Evolutionary conservation across 2,329 filamentous ascomycete genomes (phyloP), one percentile per base, ranked within the genome.

Genomic region (Plectosphaerella plurivora): DNA sequence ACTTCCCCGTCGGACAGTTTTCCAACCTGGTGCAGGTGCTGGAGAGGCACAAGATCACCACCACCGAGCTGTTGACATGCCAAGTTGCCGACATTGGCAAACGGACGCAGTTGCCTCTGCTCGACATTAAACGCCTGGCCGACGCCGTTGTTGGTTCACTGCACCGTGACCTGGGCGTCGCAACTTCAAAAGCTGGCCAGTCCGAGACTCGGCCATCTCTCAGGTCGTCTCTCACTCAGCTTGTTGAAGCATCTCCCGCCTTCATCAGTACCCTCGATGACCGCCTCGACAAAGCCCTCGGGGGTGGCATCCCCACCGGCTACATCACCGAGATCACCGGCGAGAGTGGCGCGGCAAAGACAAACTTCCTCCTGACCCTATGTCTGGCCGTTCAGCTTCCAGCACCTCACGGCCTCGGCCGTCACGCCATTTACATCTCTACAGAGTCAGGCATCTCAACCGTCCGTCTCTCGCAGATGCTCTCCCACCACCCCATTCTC

Each of bases 301-400:
- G 82, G 54, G 93, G 92, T 47, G 94, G 94, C 18, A 81, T 97
- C 51, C 88, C 88, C 1, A 79, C 85, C 3, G 89, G 91, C 46
- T 87, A 88, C 69, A 76, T 99, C 63, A 91, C 90, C 8, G 94
- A 99, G 68, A 79, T 99, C 55, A 88, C 91, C 2, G 94, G 94
- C 53, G 94, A 97, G 74, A 96, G 91, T 58, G 94, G 92, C 61
- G 89, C 86, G 59, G 94, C 93, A 63, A 99, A 99, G 78, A 97
- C 94, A 1, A 94, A 99, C 68, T 84, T 97, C 63, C 85, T 97
- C 25, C 81, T 97, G 25, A 86, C 87, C 20, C 80, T 99, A 25
- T 84, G 96, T 45, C 84, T 97, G 35, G 81, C 92, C 33, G 86
- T 87, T 15, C 94, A 99, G 68, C 85, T 97, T 5, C 84, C 89